Percentiles rank a stretch among this genome's conserved stretches.
Evolutionary conservation across 768 basidiomycete genomes (phyloP).

Genomic region (Phlegmacium glaucopus): DNA sequence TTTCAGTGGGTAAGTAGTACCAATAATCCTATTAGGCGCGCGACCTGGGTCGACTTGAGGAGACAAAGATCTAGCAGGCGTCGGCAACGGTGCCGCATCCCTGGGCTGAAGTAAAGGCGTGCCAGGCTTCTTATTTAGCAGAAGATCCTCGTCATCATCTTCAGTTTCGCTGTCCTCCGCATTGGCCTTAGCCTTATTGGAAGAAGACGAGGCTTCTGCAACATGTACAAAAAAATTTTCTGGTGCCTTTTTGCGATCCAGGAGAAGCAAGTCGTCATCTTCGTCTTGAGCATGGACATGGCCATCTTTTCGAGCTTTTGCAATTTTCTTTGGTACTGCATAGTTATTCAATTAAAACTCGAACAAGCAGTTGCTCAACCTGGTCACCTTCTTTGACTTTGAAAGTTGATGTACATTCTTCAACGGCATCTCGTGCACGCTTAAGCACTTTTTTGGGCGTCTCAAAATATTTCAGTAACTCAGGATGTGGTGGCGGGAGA

Average conservation of each 20-base stretch:
- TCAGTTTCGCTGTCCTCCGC: slow-evolving; percentile 55
- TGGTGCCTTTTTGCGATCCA: slow-evolving; percentile 37
- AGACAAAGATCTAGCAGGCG: slow-evolving; percentile 50
- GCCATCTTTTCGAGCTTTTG: slow-evolving; percentile 54
- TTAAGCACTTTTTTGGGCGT: slow-evolving; percentile 70
- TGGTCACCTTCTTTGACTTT: slow-evolving; percentile 73
- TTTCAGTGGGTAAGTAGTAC: slow-evolving; percentile 64
- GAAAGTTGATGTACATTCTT: slow-evolving; percentile 61
- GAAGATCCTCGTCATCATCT: slow-evolving; percentile 31
- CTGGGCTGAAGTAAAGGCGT: slow-evolving; percentile 13
- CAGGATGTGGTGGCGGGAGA: slow-evolving; percentile 82
- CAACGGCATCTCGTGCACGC: slow-evolving; percentile 49
- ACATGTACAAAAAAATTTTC: slow-evolving; percentile 12
- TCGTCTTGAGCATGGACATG: slow-evolving; percentile 64
- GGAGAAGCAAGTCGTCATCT: slow-evolving; percentile 54
- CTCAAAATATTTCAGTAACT: slow-evolving; percentile 79
- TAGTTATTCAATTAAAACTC: not conserved
- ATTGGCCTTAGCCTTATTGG: slow-evolving; percentile 25
- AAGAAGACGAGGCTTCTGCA: slow-evolving; percentile 13
- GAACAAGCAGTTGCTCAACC: not conserved
- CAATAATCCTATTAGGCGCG: slow-evolving; percentile 72
- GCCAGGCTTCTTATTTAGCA: slow-evolving; percentile 21
- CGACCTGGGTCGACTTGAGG: slow-evolving; percentile 45
- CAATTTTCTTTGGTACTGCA: slow-evolving; percentile 62
- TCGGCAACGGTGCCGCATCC: slow-evolving; percentile 37